Evolutionary conservation across 2,329 filamentous ascomycete species (phyloP).

Genomic region (Fusarium xylarioides): DNA sequence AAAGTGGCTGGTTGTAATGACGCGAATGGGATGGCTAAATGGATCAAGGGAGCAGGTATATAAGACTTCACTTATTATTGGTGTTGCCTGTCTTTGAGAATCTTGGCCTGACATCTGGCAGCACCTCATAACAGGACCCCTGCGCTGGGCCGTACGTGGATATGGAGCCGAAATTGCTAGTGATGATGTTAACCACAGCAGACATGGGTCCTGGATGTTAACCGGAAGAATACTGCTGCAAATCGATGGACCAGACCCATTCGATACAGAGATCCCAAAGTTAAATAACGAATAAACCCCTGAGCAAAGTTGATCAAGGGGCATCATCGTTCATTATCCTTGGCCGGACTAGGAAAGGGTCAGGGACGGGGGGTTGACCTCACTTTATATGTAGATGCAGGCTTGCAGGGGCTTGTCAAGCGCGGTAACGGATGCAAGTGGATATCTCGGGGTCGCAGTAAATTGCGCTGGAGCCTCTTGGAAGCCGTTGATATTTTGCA

Average conservation of each 20-base stretch:
- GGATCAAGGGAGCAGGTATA: conserved; percentile 13
- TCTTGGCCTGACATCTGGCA: conserved; percentile 9
- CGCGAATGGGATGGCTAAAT: not conserved
- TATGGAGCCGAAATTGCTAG: conserved; percentile 17
- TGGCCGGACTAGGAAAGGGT: conserved; percentile 26
- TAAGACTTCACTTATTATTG: conserved; percentile 23
- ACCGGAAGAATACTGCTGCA: not conserved
- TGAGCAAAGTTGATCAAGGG: conserved; percentile 30
- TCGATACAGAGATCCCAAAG: conserved; percentile 4
- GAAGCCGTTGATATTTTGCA: conserved; percentile 6
- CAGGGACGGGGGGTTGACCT: conserved; percentile 16
- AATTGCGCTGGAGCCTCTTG: conserved; percentile 37
- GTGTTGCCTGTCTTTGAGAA: conserved; percentile 20
- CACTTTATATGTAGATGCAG: conserved; percentile 17
- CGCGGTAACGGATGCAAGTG: conserved; percentile 21
- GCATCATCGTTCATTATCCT: conserved; percentile 10
- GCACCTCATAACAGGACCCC: conserved; percentile 6
- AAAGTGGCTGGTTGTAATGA: not conserved
- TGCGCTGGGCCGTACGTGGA: conserved; percentile 3
- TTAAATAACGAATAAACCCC: conserved; percentile 10
- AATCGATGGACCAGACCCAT: not conserved
- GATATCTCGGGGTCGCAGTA: conserved; percentile 35
- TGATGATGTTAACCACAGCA: conserved; percentile 6
- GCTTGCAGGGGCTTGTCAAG: conserved; percentile 29
- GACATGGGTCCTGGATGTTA: conserved; percentile 7